Percentiles rank a stretch among this genome's conserved stretches.
These are phyloP conservation scores for Myriosclerotinia duriaeana DNA, from an alignment of 2,329 filamentous ascomycete species.

Conservation along the genomic window DNA sequence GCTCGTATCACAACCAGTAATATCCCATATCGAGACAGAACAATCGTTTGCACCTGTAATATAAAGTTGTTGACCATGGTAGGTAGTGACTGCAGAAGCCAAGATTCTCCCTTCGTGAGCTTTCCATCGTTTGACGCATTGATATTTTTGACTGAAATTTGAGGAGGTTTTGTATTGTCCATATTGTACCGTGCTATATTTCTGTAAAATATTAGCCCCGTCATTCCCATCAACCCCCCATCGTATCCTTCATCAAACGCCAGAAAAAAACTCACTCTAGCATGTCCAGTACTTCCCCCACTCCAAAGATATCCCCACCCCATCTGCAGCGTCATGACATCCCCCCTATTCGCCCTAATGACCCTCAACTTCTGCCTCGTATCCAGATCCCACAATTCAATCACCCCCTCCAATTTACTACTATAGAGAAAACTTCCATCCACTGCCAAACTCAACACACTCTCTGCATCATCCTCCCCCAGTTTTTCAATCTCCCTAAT, in stretches of 20 bases:
- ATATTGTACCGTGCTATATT: slow-evolving; percentile 66
- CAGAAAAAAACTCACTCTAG: slow-evolving; percentile 62
- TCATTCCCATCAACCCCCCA: neutral
- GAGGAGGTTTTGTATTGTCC: slow-evolving; percentile 51
- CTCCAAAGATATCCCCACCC: slow-evolving; percentile 84
- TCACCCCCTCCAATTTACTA: slow-evolving; percentile 80
- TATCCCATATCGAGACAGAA: slow-evolving; percentile 83
- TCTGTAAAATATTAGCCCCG: slow-evolving; percentile 45
- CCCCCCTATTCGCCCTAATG: slow-evolving; percentile 75
- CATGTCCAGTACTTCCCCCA: slow-evolving; percentile 83
- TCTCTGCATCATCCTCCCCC: slow-evolving; percentile 61
- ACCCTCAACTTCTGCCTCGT: slow-evolving; percentile 87
- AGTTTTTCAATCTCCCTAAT: slow-evolving; percentile 69
- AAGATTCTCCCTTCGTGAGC: slow-evolving; percentile 87
- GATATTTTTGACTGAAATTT: slow-evolving; percentile 74
- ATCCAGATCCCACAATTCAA: slow-evolving; percentile 96
- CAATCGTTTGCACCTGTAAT: slow-evolving; percentile 94
- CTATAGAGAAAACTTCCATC: slow-evolving; percentile 93
- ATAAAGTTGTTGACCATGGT: slow-evolving; percentile 74
- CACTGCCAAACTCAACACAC: slow-evolving; percentile 74
- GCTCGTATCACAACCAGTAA: slow-evolving; percentile 47
- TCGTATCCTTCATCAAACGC: too few species aligned
- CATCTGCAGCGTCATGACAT: slow-evolving; percentile 84
- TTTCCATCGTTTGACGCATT: slow-evolving; percentile 73
- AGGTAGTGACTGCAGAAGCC: slow-evolving; percentile 72